phyloP scores from a whole-genome alignment of 163 green algal genomes.

The Scenedesmus sp. region DNA sequence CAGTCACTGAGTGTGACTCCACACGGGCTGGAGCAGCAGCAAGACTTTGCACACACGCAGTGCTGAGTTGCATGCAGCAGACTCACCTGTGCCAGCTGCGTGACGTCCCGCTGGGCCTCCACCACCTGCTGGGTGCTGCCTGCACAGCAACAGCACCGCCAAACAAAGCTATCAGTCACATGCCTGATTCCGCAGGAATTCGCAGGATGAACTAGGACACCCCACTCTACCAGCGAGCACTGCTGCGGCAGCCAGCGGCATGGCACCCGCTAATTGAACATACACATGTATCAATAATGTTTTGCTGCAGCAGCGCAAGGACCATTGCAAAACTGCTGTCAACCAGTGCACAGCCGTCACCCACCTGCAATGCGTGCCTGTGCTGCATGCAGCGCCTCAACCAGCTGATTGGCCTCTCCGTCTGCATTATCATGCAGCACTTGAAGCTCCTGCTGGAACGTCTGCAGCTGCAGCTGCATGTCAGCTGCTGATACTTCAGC shows the following conservation, averaged over 20 bases:
- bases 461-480: neutral
- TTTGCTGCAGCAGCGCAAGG: too few species aligned
- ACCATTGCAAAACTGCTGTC: too few species aligned
- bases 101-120: slow-evolving; percentile 28
- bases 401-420: slow-evolving; percentile 15
- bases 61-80: neutral
- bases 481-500: neutral
- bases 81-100: slow-evolving; percentile 28
- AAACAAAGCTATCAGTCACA: neutral
- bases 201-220: too few species aligned
- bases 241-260: too few species aligned
- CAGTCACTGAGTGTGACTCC: neutral
- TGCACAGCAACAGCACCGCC: neutral
- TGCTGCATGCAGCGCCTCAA: slow-evolving; percentile 23
- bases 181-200: too few species aligned
- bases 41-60: neutral
- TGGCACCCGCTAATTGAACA: too few species aligned
- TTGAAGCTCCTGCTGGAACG: neutral
- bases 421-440: slow-evolving; percentile 10
- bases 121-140: slow-evolving; percentile 27
- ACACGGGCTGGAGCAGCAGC: neutral
- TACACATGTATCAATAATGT: too few species aligned
- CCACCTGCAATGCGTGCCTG: slow-evolving; percentile 21
- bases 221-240: too few species aligned
- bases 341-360: too few species aligned